Conservation (phyloP, 371 early-diverging fungal genomes). For the Mucor racemosus region DNA sequence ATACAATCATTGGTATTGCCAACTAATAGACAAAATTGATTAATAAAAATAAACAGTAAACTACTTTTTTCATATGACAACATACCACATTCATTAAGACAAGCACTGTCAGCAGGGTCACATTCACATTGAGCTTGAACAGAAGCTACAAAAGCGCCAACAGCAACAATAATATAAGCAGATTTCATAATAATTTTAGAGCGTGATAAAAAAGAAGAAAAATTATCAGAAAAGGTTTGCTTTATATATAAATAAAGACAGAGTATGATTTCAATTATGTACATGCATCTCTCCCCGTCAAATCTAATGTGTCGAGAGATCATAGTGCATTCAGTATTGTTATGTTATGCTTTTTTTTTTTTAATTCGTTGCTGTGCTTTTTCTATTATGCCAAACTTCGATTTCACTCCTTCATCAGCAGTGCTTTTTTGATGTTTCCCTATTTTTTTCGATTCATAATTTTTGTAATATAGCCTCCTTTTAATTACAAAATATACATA, state of each 20-base stretch:
- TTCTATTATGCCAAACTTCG: too few relatives aligned
- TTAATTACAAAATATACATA: too few relatives aligned
- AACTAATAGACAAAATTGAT: conserved; percentile 17
- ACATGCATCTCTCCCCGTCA: background rate
- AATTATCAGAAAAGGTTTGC: background rate
- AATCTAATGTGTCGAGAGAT: background rate
- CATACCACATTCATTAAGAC: conserved; percentile 41
- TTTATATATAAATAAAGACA: background rate
- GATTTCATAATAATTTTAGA: conserved; percentile 8
- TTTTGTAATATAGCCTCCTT: background rate
- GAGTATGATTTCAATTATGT: background rate
- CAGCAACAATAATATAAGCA: conserved; percentile 15
- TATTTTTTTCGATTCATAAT: background rate
- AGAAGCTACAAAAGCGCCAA: conserved; percentile 17
- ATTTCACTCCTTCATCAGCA: background rate
- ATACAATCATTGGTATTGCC: conserved; percentile 35
- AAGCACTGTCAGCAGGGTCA: conserved; percentile 25
- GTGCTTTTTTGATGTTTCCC: background rate
- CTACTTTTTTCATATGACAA: background rate
- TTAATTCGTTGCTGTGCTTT: too few relatives aligned
- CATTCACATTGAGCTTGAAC: conserved; percentile 37
- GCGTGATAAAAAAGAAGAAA: background rate
- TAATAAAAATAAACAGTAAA: too few relatives aligned
- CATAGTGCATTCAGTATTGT: background rate
- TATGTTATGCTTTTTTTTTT: background rate